phyloP scores from a whole-genome alignment of 169 alveolate genomes.

The Eimeria acervulina region DNA sequence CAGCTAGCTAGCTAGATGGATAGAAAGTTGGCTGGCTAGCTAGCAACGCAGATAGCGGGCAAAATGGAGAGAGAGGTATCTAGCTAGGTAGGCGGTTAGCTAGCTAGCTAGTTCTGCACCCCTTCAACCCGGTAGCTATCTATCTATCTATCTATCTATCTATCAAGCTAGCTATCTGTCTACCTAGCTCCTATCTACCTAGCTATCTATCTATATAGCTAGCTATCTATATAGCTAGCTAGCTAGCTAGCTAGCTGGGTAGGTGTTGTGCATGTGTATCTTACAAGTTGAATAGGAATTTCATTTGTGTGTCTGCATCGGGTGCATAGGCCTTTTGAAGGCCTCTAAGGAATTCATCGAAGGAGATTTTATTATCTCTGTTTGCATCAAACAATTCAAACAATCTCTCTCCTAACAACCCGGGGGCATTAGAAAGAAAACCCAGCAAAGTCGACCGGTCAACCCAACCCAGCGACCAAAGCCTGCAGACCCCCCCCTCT shows the following conservation, averaged over 20 bases:
- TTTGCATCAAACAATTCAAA: constrained; percentile 63
- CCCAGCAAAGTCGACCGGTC: constrained; percentile 4
- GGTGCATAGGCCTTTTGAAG: constrained; percentile 14
- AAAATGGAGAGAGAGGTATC: background rate
- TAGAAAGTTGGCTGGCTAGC: too few relatives aligned
- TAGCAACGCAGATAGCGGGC: too few relatives aligned
- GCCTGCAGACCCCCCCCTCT: background rate
- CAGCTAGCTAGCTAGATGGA: too few relatives aligned
- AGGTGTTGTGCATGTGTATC: background rate
- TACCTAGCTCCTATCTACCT: too few relatives aligned
- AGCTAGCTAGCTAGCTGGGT: too few relatives aligned
- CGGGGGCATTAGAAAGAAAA: constrained; percentile 31
- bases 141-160: too few relatives aligned
- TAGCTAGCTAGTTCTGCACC: too few relatives aligned
- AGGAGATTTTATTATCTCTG: constrained; percentile 24
- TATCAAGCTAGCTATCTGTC: background rate
- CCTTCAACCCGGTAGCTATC: too few relatives aligned
- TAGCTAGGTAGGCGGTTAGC: too few relatives aligned
- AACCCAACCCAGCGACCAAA: constrained; percentile 18
- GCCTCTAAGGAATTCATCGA: constrained; percentile 61
- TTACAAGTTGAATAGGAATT: constrained; percentile 76
- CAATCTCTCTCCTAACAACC: constrained; percentile 66
- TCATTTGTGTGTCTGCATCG: background rate
- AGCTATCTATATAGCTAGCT: background rate
- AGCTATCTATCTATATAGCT: background rate